Evolutionary conservation across 1,139 yeast genomes (phyloP), one percentile per base, ranked within the genome.

Genomic region (Kurtzmaniella quercitrusa): DNA sequence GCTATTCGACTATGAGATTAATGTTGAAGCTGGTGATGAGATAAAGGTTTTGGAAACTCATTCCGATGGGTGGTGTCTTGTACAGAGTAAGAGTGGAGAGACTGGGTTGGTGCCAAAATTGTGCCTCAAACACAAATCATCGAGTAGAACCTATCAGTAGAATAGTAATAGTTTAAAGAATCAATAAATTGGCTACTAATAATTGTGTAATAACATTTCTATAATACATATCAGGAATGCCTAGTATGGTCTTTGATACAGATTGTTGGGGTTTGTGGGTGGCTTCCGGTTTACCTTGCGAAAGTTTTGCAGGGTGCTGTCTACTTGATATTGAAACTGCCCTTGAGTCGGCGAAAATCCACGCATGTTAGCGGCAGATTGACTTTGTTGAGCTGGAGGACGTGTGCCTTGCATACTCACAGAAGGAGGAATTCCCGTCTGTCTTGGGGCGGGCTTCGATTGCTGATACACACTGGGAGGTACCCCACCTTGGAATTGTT

Each of bases 11-110:
- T 76, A 71, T 47, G 77, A 71, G 48, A 41, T 71, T 5, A 51
- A 64, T 3, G 50, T 71, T 2, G 44, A 49, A 2, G 45, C 57
- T 5, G 74, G 74, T 1, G 72, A 71, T 34, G 47, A 54, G 23
- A 69, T 66, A 2, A 40, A 47, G 5, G 44, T 68, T 1, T 42
- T 60, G 17, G 56, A 58, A 28, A 54, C 52, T n/a, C 66, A 61
- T 46, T 50, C 63, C 11, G 76, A 70, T 44, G 74, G 72, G 2
- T 71, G 77, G 77, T 67, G 73, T 45, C 54, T 56, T 22, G 62
- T 68, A 9, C 54, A 45, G 38, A 40, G 15, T 17, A 21, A 30
- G 38, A 40, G 33, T 36, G 46, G 41, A 3, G 48, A 46, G 14
- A 49, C 50, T 18, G 76, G 76, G 1, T 59, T 69, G 53, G 66